phyloP scores from a whole-genome alignment of 2,329 filamentous ascomycete species.

The Aspergillus flavus region DNA sequence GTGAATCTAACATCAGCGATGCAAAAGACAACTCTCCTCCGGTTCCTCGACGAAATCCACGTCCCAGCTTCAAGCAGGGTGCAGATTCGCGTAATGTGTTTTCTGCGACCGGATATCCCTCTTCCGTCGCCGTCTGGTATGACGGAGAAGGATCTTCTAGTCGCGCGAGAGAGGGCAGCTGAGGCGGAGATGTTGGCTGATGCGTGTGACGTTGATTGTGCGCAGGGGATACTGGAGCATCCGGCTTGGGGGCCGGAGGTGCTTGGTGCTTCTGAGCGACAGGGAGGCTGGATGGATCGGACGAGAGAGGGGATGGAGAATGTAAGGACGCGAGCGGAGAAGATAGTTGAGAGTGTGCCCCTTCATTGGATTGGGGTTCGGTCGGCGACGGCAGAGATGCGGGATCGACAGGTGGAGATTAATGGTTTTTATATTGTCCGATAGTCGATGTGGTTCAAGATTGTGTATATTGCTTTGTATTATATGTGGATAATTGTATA shows the following conservation, averaged over 20 bases:
- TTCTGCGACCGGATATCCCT: conserved; percentile 49
- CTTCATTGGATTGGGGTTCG: conserved; percentile 63
- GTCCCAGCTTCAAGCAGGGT: conserved; percentile 41
- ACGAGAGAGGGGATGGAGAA: conserved; percentile 53
- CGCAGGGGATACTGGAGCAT: conserved; percentile 40
- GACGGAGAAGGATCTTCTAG: conserved; percentile 3
- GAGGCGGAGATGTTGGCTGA: neutral
- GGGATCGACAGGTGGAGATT: conserved; percentile 47
- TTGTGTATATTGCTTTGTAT: neutral
- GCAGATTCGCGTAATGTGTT: conserved; percentile 63
- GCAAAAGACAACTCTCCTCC: conserved; percentile 48
- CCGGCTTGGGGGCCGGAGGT: conserved; percentile 37
- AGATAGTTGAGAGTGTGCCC: conserved; percentile 60
- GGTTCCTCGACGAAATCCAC: conserved; percentile 30
- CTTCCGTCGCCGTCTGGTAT: conserved; percentile 3
- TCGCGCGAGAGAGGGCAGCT: neutral
- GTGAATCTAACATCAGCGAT: conserved; percentile 54
- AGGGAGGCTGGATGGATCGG: conserved; percentile 39
- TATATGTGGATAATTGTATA: neutral
- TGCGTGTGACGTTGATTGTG: conserved; percentile 36
- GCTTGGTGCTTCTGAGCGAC: neutral
- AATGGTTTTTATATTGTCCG: conserved; percentile 45
- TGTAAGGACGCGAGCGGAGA: conserved; percentile 55
- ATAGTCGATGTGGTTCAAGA: conserved; percentile 11
- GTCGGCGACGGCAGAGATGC: conserved; percentile 44